phyloP scores from a whole-genome alignment of 106 monocot genomes.

The Acorus gramineus region DNA sequence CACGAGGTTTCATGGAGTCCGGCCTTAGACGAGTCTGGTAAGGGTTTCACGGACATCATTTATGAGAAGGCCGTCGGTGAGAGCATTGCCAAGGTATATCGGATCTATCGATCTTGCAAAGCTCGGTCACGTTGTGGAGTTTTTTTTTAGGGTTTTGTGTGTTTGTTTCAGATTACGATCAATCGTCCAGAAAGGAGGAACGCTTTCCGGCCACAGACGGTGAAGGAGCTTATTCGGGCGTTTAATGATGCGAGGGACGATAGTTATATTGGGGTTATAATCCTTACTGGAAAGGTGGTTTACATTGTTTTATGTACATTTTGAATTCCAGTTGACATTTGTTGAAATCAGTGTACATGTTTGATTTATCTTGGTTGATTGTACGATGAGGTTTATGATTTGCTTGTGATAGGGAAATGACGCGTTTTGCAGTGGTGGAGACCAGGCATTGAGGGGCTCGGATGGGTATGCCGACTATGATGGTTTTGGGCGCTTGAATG shows the following conservation, averaged over 20 bases:
- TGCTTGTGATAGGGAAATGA: conserved; percentile 45
- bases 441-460: conserved; percentile 61
- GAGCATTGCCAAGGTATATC: conserved; percentile 76
- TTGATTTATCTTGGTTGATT: not conserved
- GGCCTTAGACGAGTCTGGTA: conserved; percentile 36
- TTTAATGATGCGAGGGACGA: conserved; percentile 95
- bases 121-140: not conserved
- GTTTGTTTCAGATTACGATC: conserved; percentile 54
- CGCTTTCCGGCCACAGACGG: conserved; percentile 71
- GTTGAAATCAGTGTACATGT: not conserved
- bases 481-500: conserved; percentile 74
- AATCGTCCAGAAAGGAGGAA: conserved; percentile 91
- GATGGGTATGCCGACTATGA: conserved; percentile 91
- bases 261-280: conserved; percentile 64
- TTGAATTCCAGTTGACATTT: not conserved
- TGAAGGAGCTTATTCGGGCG: conserved; percentile 80
- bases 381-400: not conserved
- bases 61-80: conserved; percentile 89
- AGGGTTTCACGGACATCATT: conserved; percentile 61
- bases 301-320: conserved; percentile 2
- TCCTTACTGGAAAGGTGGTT: conserved; percentile 74
- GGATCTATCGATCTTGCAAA: not conserved
- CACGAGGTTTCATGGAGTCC: conserved; percentile 36
- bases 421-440: conserved; percentile 91
- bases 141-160: too few relatives aligned